Base-by-base conservation (phyloP, 106 monocot species). In the Dioscorea alata region DNA sequence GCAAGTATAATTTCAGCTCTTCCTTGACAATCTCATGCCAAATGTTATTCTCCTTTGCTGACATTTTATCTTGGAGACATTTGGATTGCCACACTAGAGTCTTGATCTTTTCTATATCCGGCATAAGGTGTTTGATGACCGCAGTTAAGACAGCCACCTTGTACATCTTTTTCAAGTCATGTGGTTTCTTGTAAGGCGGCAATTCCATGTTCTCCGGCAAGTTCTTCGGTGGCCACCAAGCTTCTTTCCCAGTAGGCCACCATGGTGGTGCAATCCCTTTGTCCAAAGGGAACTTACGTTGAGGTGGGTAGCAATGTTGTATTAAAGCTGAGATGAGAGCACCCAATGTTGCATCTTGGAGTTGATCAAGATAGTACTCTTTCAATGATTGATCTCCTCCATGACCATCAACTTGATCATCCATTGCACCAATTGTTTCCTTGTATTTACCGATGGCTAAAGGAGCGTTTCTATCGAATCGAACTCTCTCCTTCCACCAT, bases 401-500 rank as follows among this genome's bases (percentile, higher is more conserved):
- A 13, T 33, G 63, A n/a, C 15, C 14, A 5, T 63, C 63, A 20
- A 21, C 28, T 50, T 17, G 32, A 0, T 25, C 24, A 2, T 51
- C 62, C 18, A 53, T 4, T 34, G 20, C 18, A 1, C 13, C 32
- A 10, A 63, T 50, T 1, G 73, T 68, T 48, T 62, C 60, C 28
- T 63, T 49, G 25, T 72, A 72, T 50, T 81, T 75, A 12, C 32
- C 52, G 17, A 71, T 71, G 33, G 75, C 81, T 0, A 71, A 66
- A 0, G 81, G 81, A 56, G 68, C 81, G 18, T 76, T 76, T 17
- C 76, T 71, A 19, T 81, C 76, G 49, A 81, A 81, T 8, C 76
- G 67, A 9, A 81, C 81, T 16, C 63, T 66, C 15, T 81, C 81
- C 56, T 81, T 81, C 81, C 81, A 81, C 81, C 81, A 81, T 16